These are phyloP conservation scores for Calonectria hongkongensis DNA, from an alignment of 2,329 filamentous ascomycete species.

Conservation along the genomic window DNA sequence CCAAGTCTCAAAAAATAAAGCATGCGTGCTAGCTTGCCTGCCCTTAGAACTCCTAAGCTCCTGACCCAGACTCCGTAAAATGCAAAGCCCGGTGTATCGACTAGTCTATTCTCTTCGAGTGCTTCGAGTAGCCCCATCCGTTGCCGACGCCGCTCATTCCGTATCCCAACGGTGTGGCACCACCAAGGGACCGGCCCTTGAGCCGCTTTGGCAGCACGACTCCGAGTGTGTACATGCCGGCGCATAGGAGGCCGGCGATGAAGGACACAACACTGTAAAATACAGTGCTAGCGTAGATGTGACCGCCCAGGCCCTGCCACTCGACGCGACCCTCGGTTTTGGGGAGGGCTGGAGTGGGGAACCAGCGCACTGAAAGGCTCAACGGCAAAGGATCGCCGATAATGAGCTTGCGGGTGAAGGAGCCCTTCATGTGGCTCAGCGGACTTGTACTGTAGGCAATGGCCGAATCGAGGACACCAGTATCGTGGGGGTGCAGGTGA, in stretches of 20 bases:
- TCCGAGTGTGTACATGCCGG: constrained; percentile 77
- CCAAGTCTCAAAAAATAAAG: constrained; percentile 38
- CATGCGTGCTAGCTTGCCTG: constrained; percentile 33
- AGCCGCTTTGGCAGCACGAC: constrained; percentile 74
- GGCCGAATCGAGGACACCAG: constrained; percentile 89
- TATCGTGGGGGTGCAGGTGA: constrained; percentile 77
- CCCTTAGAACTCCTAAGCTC: constrained; percentile 43
- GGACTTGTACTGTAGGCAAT: constrained; percentile 90
- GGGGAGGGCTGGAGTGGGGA: constrained; percentile 83
- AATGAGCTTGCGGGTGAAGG: constrained; percentile 79
- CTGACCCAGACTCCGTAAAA: constrained; percentile 50
- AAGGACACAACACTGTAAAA: constrained; percentile 78
- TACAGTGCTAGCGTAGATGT: constrained; percentile 78
- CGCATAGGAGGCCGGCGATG: constrained; percentile 71
- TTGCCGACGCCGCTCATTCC: constrained; percentile 72
- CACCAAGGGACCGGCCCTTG: constrained; percentile 70
- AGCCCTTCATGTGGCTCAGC: constrained; percentile 74
- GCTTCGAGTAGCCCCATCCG: constrained; percentile 71
- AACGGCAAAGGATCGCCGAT: constrained; percentile 91
- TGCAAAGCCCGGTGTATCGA: constrained; percentile 39
- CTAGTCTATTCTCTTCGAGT: constrained; percentile 72
- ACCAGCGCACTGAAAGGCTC: constrained; percentile 90
- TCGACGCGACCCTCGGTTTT: constrained; percentile 79
- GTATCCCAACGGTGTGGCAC: constrained; percentile 75
- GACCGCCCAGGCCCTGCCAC: constrained; percentile 79